Conservation (phyloP, 805 yeast genomes). For the Jamesozyma rosinii region DNA sequence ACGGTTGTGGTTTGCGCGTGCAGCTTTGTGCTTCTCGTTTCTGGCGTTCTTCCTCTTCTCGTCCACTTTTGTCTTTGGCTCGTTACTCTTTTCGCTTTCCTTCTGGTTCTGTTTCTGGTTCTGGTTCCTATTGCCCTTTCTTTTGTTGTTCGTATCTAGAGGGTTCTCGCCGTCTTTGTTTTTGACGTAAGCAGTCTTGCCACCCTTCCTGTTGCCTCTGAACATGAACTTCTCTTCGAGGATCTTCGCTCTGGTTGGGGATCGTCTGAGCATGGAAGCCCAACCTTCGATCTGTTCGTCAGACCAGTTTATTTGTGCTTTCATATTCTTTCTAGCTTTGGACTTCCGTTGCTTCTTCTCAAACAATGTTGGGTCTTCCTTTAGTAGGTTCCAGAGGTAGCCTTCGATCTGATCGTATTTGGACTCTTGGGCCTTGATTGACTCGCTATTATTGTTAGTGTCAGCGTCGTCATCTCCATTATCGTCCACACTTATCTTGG, state of each 20-base stretch:
- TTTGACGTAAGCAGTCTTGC: slow-evolving; percentile 27
- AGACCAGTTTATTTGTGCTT: slow-evolving; percentile 53
- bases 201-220: slow-evolving; percentile 32
- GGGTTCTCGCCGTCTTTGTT: slow-evolving; percentile 13
- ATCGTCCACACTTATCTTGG: slow-evolving; percentile 7
- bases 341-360: slow-evolving; percentile 43
- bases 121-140: not conserved
- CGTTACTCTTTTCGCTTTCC: not conserved
- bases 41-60: slow-evolving; percentile 32
- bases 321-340: slow-evolving; percentile 42
- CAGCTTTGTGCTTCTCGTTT: slow-evolving; percentile 48
- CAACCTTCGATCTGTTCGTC: slow-evolving; percentile 93
- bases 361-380: slow-evolving; percentile 42
- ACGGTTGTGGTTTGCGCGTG: slow-evolving; percentile 56
- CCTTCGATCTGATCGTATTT: slow-evolving; percentile 42
- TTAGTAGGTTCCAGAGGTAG: slow-evolving; percentile 47
- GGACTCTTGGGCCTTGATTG: slow-evolving; percentile 13
- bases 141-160: not conserved
- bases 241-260: slow-evolving; percentile 51
- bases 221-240: slow-evolving; percentile 56
- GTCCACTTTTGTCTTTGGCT: slow-evolving; percentile 7
- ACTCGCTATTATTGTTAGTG: slow-evolving; percentile 3
- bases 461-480: slow-evolving; percentile 6
- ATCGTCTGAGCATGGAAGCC: slow-evolving; percentile 64
- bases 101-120: not conserved